Base-by-base conservation (phyloP, 225 moss, liverwort and hornwort species). In the Thuidium tamariscinum region DNA sequence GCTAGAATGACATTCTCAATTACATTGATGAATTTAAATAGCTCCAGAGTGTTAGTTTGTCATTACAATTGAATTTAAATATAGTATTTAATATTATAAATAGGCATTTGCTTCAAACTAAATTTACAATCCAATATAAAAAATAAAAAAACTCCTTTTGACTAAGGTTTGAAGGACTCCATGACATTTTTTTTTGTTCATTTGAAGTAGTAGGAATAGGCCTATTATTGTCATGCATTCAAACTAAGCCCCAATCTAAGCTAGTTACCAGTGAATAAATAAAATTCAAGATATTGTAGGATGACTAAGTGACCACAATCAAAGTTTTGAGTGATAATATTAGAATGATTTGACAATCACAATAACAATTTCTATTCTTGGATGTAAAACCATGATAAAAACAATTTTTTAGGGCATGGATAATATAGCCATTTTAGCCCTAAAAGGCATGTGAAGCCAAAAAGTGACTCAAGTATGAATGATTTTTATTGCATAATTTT, bases 401-500 rank as follows among this genome's bases (percentile, higher is more conserved):
- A 29, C 7, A 1, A 30, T 44, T 2, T 29, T 19, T 30, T 6
- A 11, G 1, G 32, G 19, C 2, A 30, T 30, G 3, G 9, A 30
- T 32, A 32, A 19, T 73, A 1, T 11, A 73, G 7, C 4, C 30
- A 30, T 18, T 48, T 48, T 11, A 17, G 29, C 6, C 5, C 0
- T 18, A 0, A 72, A 72, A 30, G 0, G 1, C 6, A 29, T 16
- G 6, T 6, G 0, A 11, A 29, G 46, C 1, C 17, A 6, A 72
- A 16, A 36, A 44, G 17, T 44, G 10, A 16, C 16, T 16, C 10
- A 27, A 16, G 0, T 16, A 9, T 41, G 2, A 27, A 44, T 44
- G 71, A 44, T 16, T 44, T 42, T 10, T 27, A 71, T 27, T 42
- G 9, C 6, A 27, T 44, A 27, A 42, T 27, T 42, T 41, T 16